phyloP scores from a whole-genome alignment of 169 alveolate genomes.

The Eimeria acervulina region DNA sequence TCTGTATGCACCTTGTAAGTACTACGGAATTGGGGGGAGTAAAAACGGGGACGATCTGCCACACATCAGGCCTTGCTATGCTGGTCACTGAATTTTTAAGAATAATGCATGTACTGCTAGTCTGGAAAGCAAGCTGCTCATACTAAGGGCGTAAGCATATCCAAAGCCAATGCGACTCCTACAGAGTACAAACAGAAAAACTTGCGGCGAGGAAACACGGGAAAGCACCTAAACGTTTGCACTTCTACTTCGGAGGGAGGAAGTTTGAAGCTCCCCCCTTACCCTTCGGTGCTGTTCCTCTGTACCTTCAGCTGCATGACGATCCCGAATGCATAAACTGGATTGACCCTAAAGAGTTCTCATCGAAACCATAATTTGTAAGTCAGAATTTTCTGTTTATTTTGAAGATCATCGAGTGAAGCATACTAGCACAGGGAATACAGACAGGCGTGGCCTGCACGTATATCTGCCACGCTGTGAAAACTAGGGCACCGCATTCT shows the following conservation, averaged over 20 bases:
- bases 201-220: too few species aligned
- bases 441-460: not conserved
- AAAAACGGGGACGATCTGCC: not conserved
- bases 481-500: too few species aligned
- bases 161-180: too few species aligned
- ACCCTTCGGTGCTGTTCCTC: too few species aligned
- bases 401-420: too few species aligned
- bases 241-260: too few species aligned
- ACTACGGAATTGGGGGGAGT: too few species aligned
- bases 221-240: too few species aligned
- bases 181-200: too few species aligned
- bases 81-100: not conserved
- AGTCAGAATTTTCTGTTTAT: too few species aligned
- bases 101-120: not conserved
- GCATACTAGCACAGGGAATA: not conserved
- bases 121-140: not conserved
- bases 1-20: not conserved
- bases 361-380: not conserved
- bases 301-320: not conserved
- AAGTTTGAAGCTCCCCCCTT: too few species aligned
- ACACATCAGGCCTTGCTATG: not conserved
- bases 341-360: not conserved
- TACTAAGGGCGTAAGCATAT: too few species aligned
- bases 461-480: not conserved
- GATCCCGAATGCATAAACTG: not conserved